Evolutionary conservation across 163 green algal species (phyloP).

Genomic region (Scenedesmus sp.): DNA sequence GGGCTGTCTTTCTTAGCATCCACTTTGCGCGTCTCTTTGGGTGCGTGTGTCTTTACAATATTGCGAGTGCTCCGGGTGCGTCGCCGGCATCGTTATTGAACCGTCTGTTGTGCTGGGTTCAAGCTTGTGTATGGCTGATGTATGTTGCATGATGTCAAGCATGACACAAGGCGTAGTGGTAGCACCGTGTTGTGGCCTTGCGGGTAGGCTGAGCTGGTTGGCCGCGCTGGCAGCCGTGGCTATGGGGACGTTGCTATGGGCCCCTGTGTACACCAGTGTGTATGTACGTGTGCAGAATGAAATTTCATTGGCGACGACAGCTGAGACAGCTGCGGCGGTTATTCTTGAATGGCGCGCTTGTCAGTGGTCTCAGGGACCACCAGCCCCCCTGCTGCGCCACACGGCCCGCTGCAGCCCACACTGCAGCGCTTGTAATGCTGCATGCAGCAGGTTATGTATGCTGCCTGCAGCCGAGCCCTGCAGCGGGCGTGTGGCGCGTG

Average conservation of each 20-base stretch:
- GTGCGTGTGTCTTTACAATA: neutral
- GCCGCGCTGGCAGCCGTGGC: neutral
- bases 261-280: neutral
- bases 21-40: neutral
- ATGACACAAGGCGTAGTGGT: slow-evolving; percentile 1
- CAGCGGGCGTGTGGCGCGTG: neutral
- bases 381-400: neutral
- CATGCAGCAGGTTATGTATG: neutral
- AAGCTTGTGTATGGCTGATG: neutral
- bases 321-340: slow-evolving; percentile 5
- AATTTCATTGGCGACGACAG: neutral
- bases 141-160: neutral
- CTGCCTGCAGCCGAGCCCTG: neutral
- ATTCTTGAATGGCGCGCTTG: neutral
- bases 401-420: no score
- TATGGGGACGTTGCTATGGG: neutral
- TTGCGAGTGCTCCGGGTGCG: neutral
- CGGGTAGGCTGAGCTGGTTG: neutral
- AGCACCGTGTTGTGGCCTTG: neutral
- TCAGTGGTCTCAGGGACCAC: neutral
- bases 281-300: neutral
- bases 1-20: neutral
- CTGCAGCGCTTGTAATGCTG: neutral
- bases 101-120: neutral
- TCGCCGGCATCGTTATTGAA: neutral